phyloP scores from a whole-genome alignment of 139 green algal species.

The Microglena sp. region DNA sequence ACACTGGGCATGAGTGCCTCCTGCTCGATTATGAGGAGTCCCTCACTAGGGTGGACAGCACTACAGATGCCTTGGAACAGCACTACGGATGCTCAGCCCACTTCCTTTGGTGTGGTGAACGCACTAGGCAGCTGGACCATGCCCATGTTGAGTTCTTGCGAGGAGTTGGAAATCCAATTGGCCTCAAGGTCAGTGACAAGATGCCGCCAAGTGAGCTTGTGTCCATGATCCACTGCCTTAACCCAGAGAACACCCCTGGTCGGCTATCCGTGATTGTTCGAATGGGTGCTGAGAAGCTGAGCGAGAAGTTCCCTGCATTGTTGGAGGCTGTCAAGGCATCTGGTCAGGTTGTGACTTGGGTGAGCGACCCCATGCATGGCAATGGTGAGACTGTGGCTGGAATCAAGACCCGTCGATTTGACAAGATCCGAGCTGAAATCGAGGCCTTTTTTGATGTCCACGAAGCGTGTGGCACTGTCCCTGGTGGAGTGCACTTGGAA shows the following conservation, averaged over 20 bases:
- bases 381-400: slow-evolving; percentile 89
- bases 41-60: slow-evolving; percentile 74
- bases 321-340: slow-evolving; percentile 17
- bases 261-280: slow-evolving; percentile 88
- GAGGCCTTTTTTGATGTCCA: slow-evolving; percentile 79
- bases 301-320: slow-evolving; percentile 67
- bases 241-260: slow-evolving; percentile 90
- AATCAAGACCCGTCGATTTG: slow-evolving; percentile 95
- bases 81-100: slow-evolving; percentile 91
- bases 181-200: slow-evolving; percentile 73
- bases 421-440: slow-evolving; percentile 73
- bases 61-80: slow-evolving; percentile 28
- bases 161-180: slow-evolving; percentile 58
- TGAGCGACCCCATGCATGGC: slow-evolving; percentile 98
- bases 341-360: slow-evolving; percentile 85
- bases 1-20: slow-evolving; percentile 85
- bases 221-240: slow-evolving; percentile 76
- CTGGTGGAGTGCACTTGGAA: slow-evolving; percentile 92
- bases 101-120: slow-evolving; percentile 97
- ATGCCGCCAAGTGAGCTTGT: slow-evolving; percentile 86
- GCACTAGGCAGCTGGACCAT: slow-evolving; percentile 94
- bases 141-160: slow-evolving; percentile 95
- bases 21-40: slow-evolving; percentile 95
- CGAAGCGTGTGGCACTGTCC: slow-evolving; percentile 36
- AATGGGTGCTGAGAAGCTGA: slow-evolving; percentile 91